These are phyloP conservation scores for Stachybotrys echinatus DNA, from an alignment of 2,329 filamentous ascomycete species.

Conservation along the genomic window DNA sequence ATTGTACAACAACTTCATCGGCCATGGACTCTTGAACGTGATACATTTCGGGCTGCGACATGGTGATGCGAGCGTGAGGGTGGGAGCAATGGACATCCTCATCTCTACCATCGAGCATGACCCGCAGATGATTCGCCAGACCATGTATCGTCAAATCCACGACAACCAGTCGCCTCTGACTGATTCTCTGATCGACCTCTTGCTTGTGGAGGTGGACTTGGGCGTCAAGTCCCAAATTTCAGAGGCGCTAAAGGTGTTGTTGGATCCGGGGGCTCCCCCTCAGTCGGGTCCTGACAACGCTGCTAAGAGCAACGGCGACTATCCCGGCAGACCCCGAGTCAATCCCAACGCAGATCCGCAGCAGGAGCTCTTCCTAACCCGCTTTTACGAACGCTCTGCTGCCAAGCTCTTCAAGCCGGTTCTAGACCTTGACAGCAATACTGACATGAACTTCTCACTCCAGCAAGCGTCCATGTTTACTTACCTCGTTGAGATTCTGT, in stretches of 20 bases:
- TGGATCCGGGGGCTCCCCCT: slow-evolving; percentile 61
- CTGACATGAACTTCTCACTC: slow-evolving; percentile 66
- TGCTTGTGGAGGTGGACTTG: slow-evolving; percentile 85
- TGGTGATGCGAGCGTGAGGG: slow-evolving; percentile 75
- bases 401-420: slow-evolving; percentile 82
- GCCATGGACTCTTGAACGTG: slow-evolving; percentile 79
- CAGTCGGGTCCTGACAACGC: slow-evolving; percentile 46
- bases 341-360: slow-evolving; percentile 57
- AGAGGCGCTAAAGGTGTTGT: slow-evolving; percentile 87
- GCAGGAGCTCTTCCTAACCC: slow-evolving; percentile 78
- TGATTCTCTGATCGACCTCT: slow-evolving; percentile 85
- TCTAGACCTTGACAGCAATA: slow-evolving; percentile 67
- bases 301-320: slow-evolving; percentile 62
- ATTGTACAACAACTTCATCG: slow-evolving; percentile 86
- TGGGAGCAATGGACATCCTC: slow-evolving; percentile 89
- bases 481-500: slow-evolving; percentile 87
- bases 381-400: slow-evolving; percentile 86
- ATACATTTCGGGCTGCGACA: slow-evolving; percentile 90
- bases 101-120: slow-evolving; percentile 96
- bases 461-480: slow-evolving; percentile 87
- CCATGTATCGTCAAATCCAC: slow-evolving; percentile 86
- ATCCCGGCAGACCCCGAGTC: slow-evolving; percentile 56
- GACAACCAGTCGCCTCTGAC: slow-evolving; percentile 83
- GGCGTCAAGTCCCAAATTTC: slow-evolving; percentile 94
- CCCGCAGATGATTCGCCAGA: slow-evolving; percentile 85